A percentile compares a stretch with the other conserved stretches of the same genome.
These are phyloP conservation scores for Acrocalymma vagum DNA, from an alignment of 2,329 filamentous ascomycete genomes.

Conservation along the genomic window DNA sequence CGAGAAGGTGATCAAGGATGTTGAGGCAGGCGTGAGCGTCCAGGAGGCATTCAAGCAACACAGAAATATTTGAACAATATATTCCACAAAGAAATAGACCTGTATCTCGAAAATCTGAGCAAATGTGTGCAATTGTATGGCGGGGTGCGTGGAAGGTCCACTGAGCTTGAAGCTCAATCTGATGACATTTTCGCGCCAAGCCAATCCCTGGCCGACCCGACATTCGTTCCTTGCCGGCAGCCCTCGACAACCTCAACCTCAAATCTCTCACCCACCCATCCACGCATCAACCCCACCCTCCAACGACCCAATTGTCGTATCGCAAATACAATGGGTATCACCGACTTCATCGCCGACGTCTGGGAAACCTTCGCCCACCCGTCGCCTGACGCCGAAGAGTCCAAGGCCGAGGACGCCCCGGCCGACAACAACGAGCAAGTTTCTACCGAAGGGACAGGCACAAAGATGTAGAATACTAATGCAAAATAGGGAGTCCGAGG, in stretches of 20 bases:
- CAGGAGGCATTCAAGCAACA: slow-evolving; percentile 72
- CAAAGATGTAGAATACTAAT: slow-evolving; percentile 52
- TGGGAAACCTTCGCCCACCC: slow-evolving; percentile 69
- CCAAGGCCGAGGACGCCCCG: slow-evolving; percentile 48
- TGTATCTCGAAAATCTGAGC: background rate
- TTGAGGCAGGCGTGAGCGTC: slow-evolving; percentile 68
- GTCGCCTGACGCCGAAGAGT: slow-evolving; percentile 54
- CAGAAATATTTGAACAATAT: slow-evolving; percentile 19
- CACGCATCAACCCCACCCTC: slow-evolving; percentile 27
- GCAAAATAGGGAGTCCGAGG: slow-evolving; percentile 53
- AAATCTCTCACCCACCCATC: slow-evolving; percentile 30
- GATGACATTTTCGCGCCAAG: slow-evolving; percentile 28
- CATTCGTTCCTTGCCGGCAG: slow-evolving; percentile 19
- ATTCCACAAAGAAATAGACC: background rate
- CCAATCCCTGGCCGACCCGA: no score
- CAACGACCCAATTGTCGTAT: slow-evolving; percentile 40
- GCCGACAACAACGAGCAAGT: slow-evolving; percentile 55
- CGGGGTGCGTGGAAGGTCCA: slow-evolving; percentile 15
- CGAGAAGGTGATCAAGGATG: slow-evolving; percentile 62
- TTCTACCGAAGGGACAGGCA: slow-evolving; percentile 51
- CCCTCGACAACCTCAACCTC: slow-evolving; percentile 27
- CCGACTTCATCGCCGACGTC: slow-evolving; percentile 70
- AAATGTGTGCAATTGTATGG: background rate
- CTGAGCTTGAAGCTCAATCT: slow-evolving; percentile 26
- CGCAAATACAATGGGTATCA: slow-evolving; percentile 64